phyloP scores from a whole-genome alignment of 106 monocot species.

The Phalaenopsis aphrodite region DNA sequence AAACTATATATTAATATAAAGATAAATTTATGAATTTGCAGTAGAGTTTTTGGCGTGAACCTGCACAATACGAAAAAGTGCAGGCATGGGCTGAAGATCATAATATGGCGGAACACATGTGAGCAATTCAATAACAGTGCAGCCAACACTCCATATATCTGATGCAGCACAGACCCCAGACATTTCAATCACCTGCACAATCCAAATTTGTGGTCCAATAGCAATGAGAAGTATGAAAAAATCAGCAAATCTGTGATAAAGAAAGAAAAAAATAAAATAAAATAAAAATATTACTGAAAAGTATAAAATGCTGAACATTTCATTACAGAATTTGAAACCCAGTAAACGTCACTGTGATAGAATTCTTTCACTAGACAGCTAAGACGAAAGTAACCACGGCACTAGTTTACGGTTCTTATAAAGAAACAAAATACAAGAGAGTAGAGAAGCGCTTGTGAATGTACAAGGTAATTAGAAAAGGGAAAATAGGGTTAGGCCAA shows the following conservation, averaged over 20 bases:
- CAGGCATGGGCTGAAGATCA: slow-evolving; percentile 99
- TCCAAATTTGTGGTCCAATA: background rate
- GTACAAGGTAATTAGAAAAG: background rate
- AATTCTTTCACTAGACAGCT: background rate
- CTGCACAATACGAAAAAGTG: slow-evolving; percentile 99
- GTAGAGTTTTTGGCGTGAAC: slow-evolving; percentile 11
- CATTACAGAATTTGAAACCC: background rate
- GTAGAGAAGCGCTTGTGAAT: background rate
- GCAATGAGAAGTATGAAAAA: background rate
- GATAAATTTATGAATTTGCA: background rate
- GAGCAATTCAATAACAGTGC: slow-evolving; percentile 95
- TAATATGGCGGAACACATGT: slow-evolving; percentile 99
- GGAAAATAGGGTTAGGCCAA: background rate
- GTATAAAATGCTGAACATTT: background rate
- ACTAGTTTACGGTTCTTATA: background rate
- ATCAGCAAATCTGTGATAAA: background rate
- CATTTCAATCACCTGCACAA: slow-evolving; percentile 87
- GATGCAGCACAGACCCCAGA: slow-evolving; percentile 98
- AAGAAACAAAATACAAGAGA: background rate
- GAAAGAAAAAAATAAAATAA: background rate
- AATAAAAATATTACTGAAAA: background rate
- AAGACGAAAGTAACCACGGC: background rate
- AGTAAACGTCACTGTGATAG: background rate
- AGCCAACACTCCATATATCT: slow-evolving; percentile 99
- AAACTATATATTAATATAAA: background rate